Evolutionary conservation across 352 stramenopile genomes (phyloP).

Genomic region (Pythium chondricola): DNA sequence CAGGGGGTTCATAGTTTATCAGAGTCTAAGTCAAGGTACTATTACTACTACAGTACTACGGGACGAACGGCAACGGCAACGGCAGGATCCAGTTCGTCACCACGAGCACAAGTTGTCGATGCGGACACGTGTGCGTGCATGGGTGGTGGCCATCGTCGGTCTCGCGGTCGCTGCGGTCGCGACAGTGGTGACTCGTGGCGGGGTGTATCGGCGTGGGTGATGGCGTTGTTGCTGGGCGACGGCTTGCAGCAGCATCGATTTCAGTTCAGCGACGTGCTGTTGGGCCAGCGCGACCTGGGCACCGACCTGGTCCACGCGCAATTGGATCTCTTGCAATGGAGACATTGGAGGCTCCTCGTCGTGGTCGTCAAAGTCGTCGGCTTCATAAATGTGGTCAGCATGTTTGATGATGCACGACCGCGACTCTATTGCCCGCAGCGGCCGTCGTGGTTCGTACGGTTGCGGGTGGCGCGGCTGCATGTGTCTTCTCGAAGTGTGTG

Average conservation of each 20-base stretch:
- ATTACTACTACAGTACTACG: background rate
- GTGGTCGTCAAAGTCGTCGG: background rate
- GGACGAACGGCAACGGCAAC: no score
- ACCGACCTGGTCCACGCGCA: conserved; percentile 11
- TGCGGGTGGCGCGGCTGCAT: no score
- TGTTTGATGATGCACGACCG: conserved; percentile 8
- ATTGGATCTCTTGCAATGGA: conserved; percentile 14
- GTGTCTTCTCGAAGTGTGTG: no score
- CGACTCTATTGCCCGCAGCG: background rate
- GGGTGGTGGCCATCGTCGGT: background rate
- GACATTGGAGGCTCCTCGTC: background rate
- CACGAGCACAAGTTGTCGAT: conserved; percentile 20
- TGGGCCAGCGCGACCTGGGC: conserved; percentile 12
- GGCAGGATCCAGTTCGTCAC: no score
- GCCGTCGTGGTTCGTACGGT: background rate
- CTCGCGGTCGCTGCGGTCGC: background rate
- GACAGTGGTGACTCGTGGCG: background rate
- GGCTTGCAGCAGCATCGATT: conserved; percentile 3
- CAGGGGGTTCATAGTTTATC: no score
- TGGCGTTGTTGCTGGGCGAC: background rate
- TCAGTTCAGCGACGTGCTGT: conserved; percentile 12
- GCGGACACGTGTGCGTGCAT: background rate
- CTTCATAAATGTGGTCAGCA: background rate
- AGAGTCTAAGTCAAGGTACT: background rate
- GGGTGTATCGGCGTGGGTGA: background rate